These are phyloP conservation scores for Jackrogersella multiformis DNA, from an alignment of 495 filamentous ascomycete genomes.

Conservation along the genomic window DNA sequence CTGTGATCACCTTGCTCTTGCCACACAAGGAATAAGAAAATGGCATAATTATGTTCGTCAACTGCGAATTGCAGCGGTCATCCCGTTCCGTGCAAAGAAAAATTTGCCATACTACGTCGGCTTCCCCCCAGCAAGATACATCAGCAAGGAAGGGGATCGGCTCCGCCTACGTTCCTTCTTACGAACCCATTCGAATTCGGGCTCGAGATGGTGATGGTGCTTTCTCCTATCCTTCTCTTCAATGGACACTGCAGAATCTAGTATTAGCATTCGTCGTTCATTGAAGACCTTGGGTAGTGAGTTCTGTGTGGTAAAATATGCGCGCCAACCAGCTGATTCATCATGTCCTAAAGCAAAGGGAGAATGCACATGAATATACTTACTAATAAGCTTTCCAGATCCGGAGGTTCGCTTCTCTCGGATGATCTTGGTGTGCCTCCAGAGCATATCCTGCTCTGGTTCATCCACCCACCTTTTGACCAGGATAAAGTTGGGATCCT, in stretches of 20 bases:
- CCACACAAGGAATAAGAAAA: conserved; percentile 10
- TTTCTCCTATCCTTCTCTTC: conserved; percentile 61
- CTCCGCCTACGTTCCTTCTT: conserved; percentile 65
- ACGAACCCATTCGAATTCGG: conserved; percentile 66
- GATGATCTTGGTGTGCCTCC: conserved; percentile 72
- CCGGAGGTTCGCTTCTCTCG: conserved; percentile 56
- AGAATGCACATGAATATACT: conserved; percentile 9
- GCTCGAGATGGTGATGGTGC: conserved; percentile 62
- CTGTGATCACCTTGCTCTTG: conserved; percentile 12
- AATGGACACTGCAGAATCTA: conserved; percentile 49
- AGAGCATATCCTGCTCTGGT: conserved; percentile 75
- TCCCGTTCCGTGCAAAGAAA: neutral
- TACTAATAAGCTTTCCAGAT: conserved; percentile 46
- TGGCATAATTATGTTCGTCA: conserved; percentile 11
- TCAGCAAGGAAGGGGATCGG: conserved; percentile 57
- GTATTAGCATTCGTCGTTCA: neutral
- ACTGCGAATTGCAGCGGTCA: conserved; percentile 10
- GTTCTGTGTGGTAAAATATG: neutral
- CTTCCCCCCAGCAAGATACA: conserved; percentile 57
- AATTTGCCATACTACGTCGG: conserved; percentile 41
- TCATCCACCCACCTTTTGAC: conserved; percentile 81
- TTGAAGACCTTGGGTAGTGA: neutral
- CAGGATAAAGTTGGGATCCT: conserved; percentile 75
- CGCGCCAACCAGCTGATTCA: no score
- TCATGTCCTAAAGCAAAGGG: neutral